These are phyloP conservation scores for Coleophoma eucalyptorum DNA, from an alignment of 2,329 filamentous ascomycete genomes.

Conservation along the genomic window DNA sequence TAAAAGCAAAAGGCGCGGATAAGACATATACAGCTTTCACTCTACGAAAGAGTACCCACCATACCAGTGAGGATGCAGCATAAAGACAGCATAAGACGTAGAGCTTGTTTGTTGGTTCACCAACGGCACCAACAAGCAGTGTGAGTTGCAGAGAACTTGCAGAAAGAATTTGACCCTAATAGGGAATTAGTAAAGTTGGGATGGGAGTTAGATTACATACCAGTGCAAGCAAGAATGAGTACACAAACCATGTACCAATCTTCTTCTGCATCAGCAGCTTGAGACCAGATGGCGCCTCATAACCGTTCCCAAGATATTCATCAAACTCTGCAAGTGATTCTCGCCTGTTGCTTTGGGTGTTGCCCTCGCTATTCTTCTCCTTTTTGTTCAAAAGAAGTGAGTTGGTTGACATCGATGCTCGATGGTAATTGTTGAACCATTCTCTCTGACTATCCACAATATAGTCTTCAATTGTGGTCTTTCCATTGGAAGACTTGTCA, in stretches of 20 bases:
- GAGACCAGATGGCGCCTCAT: slow-evolving; percentile 49
- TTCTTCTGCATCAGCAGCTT: slow-evolving; percentile 50
- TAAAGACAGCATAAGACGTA: slow-evolving; percentile 59
- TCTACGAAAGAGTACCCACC: slow-evolving; percentile 59
- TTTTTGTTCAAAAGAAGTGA: not conserved
- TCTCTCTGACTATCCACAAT: slow-evolving; percentile 63
- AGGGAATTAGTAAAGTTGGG: not conserved
- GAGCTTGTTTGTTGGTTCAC: slow-evolving; percentile 48
- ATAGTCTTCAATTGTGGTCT: slow-evolving; percentile 61
- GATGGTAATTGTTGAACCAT: slow-evolving; percentile 57
- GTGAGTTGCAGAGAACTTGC: slow-evolving; percentile 65
- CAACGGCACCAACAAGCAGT: slow-evolving; percentile 58
- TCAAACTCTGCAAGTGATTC: not conserved
- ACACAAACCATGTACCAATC: slow-evolving; percentile 58
- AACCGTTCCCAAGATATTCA: slow-evolving; percentile 35
- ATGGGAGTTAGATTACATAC: slow-evolving; percentile 15
- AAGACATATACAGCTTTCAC: slow-evolving; percentile 51
- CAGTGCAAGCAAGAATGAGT: slow-evolving; percentile 52
- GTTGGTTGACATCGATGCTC: slow-evolving; percentile 30
- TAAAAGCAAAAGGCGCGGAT: slow-evolving; percentile 58
- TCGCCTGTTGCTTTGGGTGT: slow-evolving; percentile 47
- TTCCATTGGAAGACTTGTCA: slow-evolving; percentile 50
- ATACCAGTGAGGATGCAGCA: slow-evolving; percentile 50
- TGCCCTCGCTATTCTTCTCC: not conserved
- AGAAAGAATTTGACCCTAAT: slow-evolving; percentile 50